These are phyloP conservation scores for Sporobolomyces phaffii DNA, from an alignment of 768 basidiomycete species.

Conservation along the genomic window DNA sequence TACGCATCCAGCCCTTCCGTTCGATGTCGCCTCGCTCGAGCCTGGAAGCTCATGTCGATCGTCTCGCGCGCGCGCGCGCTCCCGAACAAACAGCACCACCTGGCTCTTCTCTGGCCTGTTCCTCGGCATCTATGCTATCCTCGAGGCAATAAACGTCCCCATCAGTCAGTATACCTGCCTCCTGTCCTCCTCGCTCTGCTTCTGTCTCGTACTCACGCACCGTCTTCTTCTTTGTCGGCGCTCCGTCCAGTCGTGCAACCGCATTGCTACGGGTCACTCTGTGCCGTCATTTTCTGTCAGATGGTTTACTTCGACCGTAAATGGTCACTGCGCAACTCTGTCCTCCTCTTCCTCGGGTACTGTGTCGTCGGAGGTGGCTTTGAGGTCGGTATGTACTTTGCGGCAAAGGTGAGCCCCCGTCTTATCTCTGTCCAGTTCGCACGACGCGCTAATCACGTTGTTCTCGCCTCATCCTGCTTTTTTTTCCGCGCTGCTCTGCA, in stretches of 20 bases:
- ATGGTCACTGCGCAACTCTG: background rate
- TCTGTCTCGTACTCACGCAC: too few relatives aligned
- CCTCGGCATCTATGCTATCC: constrained; percentile 28
- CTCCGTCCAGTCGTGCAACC: constrained; percentile 36
- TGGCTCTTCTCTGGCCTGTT: constrained; percentile 6
- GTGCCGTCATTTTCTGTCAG: constrained; percentile 24
- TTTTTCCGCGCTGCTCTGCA: too few relatives aligned
- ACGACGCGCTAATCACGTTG: background rate
- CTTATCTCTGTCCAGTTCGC: background rate
- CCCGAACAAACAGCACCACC: background rate
- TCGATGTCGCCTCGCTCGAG: too few relatives aligned
- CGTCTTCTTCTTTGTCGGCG: too few relatives aligned
- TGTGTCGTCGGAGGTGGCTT: constrained; percentile 16
- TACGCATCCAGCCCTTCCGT: background rate
- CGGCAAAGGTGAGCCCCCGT: background rate
- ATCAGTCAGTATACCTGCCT: too few relatives aligned
- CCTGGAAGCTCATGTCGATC: too few relatives aligned
- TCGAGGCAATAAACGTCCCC: constrained; percentile 26
- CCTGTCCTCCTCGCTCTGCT: too few relatives aligned
- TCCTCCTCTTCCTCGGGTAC: constrained; percentile 15
- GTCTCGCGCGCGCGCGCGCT: background rate
- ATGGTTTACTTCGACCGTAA: constrained; percentile 31
- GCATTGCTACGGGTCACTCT: constrained; percentile 25
- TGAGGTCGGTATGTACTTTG: constrained; percentile 26
- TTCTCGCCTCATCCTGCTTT: too few relatives aligned